Evolutionary conservation across 148 eudicot genomes (phyloP).

Genomic region (Rhododendron griersonianum): DNA sequence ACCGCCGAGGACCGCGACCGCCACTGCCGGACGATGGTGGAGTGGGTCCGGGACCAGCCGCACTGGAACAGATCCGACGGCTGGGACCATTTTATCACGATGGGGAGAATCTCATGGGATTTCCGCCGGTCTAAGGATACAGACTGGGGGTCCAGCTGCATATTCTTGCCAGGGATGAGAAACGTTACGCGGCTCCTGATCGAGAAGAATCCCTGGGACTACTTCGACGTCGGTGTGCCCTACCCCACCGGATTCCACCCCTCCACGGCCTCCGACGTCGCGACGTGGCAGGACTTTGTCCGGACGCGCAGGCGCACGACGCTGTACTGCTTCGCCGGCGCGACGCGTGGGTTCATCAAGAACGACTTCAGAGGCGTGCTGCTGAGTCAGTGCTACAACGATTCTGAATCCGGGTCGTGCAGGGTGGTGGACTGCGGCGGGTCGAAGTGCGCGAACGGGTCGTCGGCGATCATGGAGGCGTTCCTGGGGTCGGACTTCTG

Average conservation of each 20-base stretch:
- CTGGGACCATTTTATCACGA: constrained; percentile 55
- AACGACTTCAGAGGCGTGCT: constrained; percentile 65
- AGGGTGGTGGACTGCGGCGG: constrained; percentile 69
- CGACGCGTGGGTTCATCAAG: constrained; percentile 58
- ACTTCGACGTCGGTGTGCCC: constrained; percentile 64
- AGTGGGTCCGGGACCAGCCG: constrained; percentile 41
- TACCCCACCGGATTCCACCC: constrained; percentile 87
- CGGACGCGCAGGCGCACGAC: constrained; percentile 33
- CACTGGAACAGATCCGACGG: constrained; percentile 42
- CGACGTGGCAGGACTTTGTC: constrained; percentile 50
- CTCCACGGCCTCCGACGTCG: constrained; percentile 20
- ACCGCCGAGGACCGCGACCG: constrained; percentile 39
- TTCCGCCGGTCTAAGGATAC: constrained; percentile 44
- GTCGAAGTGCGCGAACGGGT: constrained; percentile 51
- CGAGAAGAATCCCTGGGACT: constrained; percentile 59
- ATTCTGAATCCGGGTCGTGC: constrained; percentile 40
- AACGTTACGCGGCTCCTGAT: constrained; percentile 55
- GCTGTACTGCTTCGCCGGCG: constrained; percentile 75
- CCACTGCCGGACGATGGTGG: constrained; percentile 41
- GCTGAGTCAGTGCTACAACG: constrained; percentile 53
- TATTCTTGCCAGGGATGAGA: constrained; percentile 43
- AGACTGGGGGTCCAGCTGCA: constrained; percentile 58
- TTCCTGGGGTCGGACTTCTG: constrained; percentile 80
- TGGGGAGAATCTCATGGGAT: constrained; percentile 74
- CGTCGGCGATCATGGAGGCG: constrained; percentile 52